A percentile compares a stretch with the other conserved stretches of the same genome.
Conservation (phyloP, 73 alveolate species). For the Tetrahymena malaccensis region DNA sequence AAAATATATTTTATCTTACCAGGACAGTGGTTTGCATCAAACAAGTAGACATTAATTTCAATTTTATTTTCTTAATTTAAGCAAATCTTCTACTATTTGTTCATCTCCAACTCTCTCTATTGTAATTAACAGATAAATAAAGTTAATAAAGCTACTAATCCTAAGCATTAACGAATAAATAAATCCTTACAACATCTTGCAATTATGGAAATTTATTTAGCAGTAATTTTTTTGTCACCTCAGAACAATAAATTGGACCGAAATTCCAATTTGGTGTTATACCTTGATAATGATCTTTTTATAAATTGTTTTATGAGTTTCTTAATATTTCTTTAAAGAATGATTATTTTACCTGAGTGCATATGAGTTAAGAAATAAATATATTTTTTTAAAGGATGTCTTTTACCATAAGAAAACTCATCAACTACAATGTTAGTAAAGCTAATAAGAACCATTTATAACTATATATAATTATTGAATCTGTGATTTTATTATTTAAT, state of each 20-base stretch:
- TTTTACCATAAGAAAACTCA: slow-evolving; percentile 29
- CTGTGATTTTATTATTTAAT: no score
- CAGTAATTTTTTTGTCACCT: slow-evolving; percentile 13
- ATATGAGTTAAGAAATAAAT: slow-evolving; percentile 34
- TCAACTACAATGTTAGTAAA: slow-evolving; percentile 31
- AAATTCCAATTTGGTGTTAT: slow-evolving; percentile 29
- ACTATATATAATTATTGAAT: background rate
- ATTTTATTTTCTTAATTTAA: background rate
- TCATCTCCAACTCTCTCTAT: slow-evolving; percentile 10
- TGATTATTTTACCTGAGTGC: slow-evolving; percentile 3
- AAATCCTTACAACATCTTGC: slow-evolving; percentile 3
- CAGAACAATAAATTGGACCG: slow-evolving; percentile 34
- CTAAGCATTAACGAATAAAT: no score
- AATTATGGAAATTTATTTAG: slow-evolving; percentile 24
- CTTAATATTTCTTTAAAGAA: no score
- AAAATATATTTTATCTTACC: background rate
- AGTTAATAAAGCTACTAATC: background rate
- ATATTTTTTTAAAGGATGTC: slow-evolving; percentile 36
- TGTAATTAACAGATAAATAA: background rate
- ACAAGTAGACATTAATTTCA: slow-evolving; percentile 20
- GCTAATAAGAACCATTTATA: slow-evolving; percentile 20
- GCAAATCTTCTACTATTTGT: slow-evolving; percentile 16
- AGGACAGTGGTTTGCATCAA: slow-evolving; percentile 43
- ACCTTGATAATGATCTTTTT: slow-evolving; percentile 30
- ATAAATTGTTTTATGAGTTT: no score